Evolutionary conservation across 495 filamentous ascomycete species (phyloP).

Genomic region (Penicillium verhagenii): DNA sequence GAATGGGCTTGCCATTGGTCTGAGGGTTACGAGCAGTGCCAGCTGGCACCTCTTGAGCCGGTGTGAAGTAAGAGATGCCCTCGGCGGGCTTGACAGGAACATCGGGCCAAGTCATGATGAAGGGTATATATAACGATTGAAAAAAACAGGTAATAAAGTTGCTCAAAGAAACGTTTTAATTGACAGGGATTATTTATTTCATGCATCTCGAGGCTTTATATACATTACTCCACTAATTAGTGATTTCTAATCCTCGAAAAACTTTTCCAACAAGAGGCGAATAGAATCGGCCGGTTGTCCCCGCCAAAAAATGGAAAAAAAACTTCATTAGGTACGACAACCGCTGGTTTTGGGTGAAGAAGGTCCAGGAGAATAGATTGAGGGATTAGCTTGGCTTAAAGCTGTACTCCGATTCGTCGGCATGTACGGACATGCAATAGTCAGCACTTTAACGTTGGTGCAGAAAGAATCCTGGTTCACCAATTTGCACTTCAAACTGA

Average conservation of each 20-base stretch:
- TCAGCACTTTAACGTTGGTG: not conserved
- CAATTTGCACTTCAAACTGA: not conserved
- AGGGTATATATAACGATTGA: not conserved
- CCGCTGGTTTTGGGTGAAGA: not conserved
- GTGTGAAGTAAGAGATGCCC: constrained; percentile 68
- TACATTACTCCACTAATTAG: not conserved
- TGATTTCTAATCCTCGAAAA: constrained; percentile 22
- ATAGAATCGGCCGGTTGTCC: not conserved
- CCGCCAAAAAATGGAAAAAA: not conserved
- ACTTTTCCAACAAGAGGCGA: constrained; percentile 2
- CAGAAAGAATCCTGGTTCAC: not conserved
- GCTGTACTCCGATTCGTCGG: not conserved
- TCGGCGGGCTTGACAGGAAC: constrained; percentile 42
- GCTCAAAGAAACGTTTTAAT: not conserved
- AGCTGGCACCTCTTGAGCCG: constrained; percentile 60
- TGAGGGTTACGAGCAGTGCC: constrained; percentile 65
- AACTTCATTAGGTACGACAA: not conserved
- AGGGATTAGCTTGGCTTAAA: not conserved
- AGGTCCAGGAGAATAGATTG: not conserved
- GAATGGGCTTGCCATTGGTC: constrained; percentile 51
- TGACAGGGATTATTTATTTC: not conserved
- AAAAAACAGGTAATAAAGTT: not conserved
- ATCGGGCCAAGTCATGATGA: constrained; percentile 34
- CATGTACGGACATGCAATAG: too few species aligned
- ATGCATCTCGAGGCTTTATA: not conserved